Evolutionary conservation across 768 basidiomycete species (phyloP).

Genomic region (Tulasnella sp.): DNA sequence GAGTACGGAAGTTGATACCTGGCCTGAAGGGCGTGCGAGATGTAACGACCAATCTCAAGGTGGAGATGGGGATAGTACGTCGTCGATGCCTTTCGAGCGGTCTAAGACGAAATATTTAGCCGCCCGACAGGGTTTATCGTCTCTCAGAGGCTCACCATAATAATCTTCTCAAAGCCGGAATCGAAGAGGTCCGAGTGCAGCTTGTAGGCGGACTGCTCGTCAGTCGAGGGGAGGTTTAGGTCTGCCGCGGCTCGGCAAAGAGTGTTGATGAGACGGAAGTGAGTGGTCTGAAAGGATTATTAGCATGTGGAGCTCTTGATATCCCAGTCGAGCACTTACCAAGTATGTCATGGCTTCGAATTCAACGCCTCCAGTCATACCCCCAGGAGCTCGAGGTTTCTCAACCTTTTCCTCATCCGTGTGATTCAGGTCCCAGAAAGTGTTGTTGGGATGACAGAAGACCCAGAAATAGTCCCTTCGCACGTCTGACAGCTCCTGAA

Average conservation of each 20-base stretch:
- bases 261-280: constrained; percentile 77
- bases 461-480: constrained; percentile 96
- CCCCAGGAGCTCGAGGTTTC: constrained; percentile 86
- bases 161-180: constrained; percentile 82
- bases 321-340: constrained; percentile 37
- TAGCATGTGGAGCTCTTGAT: neutral
- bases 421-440: constrained; percentile 75
- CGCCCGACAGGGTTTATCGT: neutral
- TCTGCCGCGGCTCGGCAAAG: constrained; percentile 55
- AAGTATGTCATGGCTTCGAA: constrained; percentile 95
- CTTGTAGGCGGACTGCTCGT: constrained; percentile 64
- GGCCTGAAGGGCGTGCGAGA: constrained; percentile 50
- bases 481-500: constrained; percentile 76
- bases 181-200: constrained; percentile 83
- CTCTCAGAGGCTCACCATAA: constrained; percentile 59
- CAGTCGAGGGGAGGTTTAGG: constrained; percentile 51
- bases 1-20: constrained; percentile 75
- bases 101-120: constrained; percentile 35
- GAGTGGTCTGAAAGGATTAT: constrained; percentile 50
- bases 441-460: constrained; percentile 91
- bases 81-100: constrained; percentile 87
- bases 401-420: constrained; percentile 79
- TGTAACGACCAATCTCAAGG: constrained; percentile 84
- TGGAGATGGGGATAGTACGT: constrained; percentile 92
- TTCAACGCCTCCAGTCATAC: constrained; percentile 98